Base-by-base conservation (phyloP, 2,329 filamentous ascomycete genomes). In the Septoria petroselini region DNA sequence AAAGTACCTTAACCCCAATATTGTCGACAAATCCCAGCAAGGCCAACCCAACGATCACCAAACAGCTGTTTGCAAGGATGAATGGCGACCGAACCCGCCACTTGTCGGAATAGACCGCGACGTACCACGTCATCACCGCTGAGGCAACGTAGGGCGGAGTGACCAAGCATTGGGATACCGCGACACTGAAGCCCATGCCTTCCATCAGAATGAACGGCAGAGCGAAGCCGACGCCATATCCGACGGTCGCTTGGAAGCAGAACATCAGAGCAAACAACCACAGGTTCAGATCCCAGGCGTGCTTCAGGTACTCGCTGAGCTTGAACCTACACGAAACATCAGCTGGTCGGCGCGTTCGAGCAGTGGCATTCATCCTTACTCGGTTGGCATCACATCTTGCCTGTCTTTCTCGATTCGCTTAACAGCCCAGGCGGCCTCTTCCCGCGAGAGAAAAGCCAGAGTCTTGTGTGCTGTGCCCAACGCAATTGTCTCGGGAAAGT, bases 91-190 rank as follows among this genome's bases (percentile, higher is more conserved):
- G 51, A 18, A 59, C 41, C n/a, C 55, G 48, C 41, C 55, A 58
- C n/a, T 56, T 51, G 51, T 65, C 63, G 7, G 62, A 54, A 15
- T 57, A 51, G 33, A 52, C 61, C 3, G 62, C 62, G 9, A 58
- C 53, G 1, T 49, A 25, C 18, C 62, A 58, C 8, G 59, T 59
- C 7, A 55, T 50, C 3, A 58, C 48, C 7, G 54, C 53, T 1
- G 62, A 60, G 8, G 56, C 39, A 1, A 71, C 67, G 50, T 74
- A 75, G 1, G 72, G 71, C 0, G 73, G 72, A 2, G 74, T 70
- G n/a, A 70, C 71, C 9, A 75, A 63, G 18, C 73, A 65, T 48
- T 74, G 71, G 1, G 71, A 71, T 19, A 68, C 68, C 0, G 70
- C 68, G 3, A 67, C 58, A 2, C 65, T 68, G 55, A 73, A 74